These are phyloP conservation scores for Ophiostoma quercus DNA, from an alignment of 2,329 filamentous ascomycete species.

Conservation along the genomic window DNA sequence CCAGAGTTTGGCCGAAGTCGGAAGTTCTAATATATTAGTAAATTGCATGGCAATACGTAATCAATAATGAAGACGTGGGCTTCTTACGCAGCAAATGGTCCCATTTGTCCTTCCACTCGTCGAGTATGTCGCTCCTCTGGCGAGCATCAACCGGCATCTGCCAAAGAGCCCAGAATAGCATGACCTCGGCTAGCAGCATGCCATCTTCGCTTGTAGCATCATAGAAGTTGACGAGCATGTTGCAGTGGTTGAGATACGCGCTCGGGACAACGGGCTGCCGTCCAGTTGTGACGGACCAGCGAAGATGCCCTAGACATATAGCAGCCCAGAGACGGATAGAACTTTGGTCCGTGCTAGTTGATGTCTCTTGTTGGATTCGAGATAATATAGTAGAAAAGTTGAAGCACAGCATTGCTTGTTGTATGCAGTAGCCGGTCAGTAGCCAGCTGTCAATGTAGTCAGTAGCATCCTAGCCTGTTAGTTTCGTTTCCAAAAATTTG, in stretches of 20 bases:
- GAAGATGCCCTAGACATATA: constrained; percentile 14
- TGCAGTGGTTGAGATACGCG: constrained; percentile 12
- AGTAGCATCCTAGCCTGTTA: constrained; percentile 4
- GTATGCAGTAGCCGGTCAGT: constrained; percentile 10
- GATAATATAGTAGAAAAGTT: constrained; percentile 4
- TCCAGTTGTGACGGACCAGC: constrained; percentile 13
- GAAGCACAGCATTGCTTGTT: constrained; percentile 14
- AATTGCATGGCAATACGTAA: neutral
- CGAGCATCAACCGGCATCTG: constrained; percentile 12
- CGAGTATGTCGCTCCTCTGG: constrained; percentile 9
- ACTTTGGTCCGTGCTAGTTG: neutral
- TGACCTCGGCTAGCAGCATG: constrained; percentile 15
- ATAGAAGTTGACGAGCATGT: constrained; percentile 16
- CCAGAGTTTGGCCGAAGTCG: neutral
- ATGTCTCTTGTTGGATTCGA: constrained; percentile 13
- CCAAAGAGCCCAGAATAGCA: constrained; percentile 16
- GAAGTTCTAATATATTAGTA: constrained; percentile 1
- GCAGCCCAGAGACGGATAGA: constrained; percentile 13
- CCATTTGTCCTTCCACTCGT: constrained; percentile 15
- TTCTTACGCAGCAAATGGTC: constrained; percentile 2
- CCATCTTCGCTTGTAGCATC: constrained; percentile 11
- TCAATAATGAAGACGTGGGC: neutral
- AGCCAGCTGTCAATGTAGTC: constrained; percentile 16
- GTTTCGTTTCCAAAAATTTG: neutral
- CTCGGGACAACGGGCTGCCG: constrained; percentile 8